These are phyloP conservation scores for Raffaelea ambrosiae DNA, from an alignment of 2,329 filamentous ascomycete genomes.

Conservation along the genomic window DNA sequence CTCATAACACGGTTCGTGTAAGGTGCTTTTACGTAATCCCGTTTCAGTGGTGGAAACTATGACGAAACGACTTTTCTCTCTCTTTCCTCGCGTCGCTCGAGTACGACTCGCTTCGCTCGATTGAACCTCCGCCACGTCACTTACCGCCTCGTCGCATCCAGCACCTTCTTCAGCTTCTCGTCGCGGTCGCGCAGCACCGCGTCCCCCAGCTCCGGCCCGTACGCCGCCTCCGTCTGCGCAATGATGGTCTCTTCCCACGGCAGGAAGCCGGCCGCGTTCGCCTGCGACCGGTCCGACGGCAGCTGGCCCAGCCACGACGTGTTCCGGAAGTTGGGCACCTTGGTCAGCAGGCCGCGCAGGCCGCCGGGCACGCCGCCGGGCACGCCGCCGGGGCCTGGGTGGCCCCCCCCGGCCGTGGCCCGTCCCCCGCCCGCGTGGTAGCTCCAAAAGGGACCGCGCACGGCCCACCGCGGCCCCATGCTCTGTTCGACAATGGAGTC, in stretches of 20 bases:
- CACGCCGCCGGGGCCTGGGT: neutral
- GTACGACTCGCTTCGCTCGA: too few relatives aligned
- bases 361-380: neutral
- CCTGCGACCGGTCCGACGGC: neutral
- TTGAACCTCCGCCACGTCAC: too few relatives aligned
- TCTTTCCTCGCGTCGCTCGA: too few relatives aligned
- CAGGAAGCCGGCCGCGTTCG: neutral
- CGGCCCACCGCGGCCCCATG: conserved; percentile 8
- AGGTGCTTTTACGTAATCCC: too few relatives aligned
- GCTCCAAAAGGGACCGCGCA: conserved; percentile 5
- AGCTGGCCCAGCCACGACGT: neutral
- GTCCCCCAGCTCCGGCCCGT: neutral
- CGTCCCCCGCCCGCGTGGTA: conserved; percentile 8
- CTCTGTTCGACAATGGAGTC: conserved; percentile 10
- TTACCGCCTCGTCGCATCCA: neutral
- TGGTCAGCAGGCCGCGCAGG: neutral
- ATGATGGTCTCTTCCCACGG: neutral
- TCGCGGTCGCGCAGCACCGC: neutral
- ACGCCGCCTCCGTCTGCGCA: neutral
- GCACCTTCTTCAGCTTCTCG: neutral
- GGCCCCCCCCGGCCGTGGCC: neutral
- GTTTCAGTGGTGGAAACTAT: too few relatives aligned
- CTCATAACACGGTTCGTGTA: too few relatives aligned
- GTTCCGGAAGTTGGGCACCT: neutral
- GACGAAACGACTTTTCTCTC: too few relatives aligned